These are phyloP conservation scores for Hyaloscypha hepaticicola DNA, from an alignment of 495 filamentous ascomycete species.

Conservation along the genomic window DNA sequence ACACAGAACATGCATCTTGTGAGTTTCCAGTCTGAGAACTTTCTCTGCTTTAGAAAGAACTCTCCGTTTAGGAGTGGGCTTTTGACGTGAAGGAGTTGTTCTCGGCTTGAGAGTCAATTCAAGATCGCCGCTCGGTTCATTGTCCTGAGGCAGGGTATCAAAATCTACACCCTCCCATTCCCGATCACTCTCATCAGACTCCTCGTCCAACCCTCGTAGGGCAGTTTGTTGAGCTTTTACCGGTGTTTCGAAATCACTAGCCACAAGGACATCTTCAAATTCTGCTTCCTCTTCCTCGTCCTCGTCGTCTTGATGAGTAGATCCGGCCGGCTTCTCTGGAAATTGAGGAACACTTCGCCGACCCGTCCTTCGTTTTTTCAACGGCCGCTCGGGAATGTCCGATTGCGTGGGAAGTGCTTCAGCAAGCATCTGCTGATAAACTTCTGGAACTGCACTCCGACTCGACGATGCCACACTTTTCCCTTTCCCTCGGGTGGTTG, in stretches of 20 bases:
- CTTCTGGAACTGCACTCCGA: conserved; percentile 45
- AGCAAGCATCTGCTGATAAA: conserved; percentile 67
- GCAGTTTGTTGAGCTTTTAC: conserved; percentile 28
- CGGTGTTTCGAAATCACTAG: conserved; percentile 1
- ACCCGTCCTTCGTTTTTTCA: conserved; percentile 36
- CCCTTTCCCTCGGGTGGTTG: conserved; percentile 14
- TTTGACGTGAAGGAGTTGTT: conserved; percentile 28
- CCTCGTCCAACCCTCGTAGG: conserved; percentile 27
- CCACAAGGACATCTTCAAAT: conserved; percentile 40
- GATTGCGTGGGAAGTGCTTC: conserved; percentile 54
- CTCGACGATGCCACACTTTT: conserved; percentile 18
- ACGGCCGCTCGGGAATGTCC: conserved; percentile 41
- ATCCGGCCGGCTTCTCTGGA: conserved; percentile 16
- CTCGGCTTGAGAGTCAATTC: conserved; percentile 30
- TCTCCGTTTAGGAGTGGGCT: conserved; percentile 29
- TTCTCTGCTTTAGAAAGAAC: conserved; percentile 66
- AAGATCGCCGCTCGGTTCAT: conserved; percentile 35
- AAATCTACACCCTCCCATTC: conserved; percentile 70
- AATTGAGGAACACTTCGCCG: conserved; percentile 11
- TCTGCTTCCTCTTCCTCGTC: conserved; percentile 36
- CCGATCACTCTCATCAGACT: conserved; percentile 57
- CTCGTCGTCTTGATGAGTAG: conserved; percentile 27
- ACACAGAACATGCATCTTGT: conserved; percentile 85
- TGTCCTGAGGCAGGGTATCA: conserved; percentile 25
- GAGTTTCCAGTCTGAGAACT: conserved; percentile 67